Percentiles rank a stretch among this genome's conserved stretches.
These are phyloP conservation scores for Candida takata DNA, from an alignment of 805 yeast species.

Conservation along the genomic window DNA sequence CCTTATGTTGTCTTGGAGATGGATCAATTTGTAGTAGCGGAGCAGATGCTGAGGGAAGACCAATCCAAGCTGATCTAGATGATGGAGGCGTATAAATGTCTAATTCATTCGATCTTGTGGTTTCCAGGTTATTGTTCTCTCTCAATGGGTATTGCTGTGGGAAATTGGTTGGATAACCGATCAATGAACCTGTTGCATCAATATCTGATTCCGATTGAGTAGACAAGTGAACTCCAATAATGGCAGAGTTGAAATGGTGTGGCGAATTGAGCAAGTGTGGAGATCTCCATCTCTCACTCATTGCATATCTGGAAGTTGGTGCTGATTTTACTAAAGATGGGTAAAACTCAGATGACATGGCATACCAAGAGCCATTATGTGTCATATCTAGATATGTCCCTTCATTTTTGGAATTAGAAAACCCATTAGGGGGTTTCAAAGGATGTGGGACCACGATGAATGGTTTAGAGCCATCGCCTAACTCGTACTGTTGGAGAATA, in stretches of 20 bases:
- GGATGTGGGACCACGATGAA: constrained; percentile 64
- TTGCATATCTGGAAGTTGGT: constrained; percentile 56
- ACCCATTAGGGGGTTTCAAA: constrained; percentile 28
- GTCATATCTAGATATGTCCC: constrained; percentile 67
- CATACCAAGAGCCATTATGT: constrained; percentile 69
- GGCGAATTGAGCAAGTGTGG: constrained; percentile 31
- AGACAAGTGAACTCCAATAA: constrained; percentile 43
- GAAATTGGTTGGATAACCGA: constrained; percentile 18
- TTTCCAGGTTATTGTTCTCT: constrained; percentile 8
- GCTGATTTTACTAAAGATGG: constrained; percentile 81
- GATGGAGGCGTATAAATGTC: constrained; percentile 13
- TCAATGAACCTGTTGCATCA: constrained; percentile 8
- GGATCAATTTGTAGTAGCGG: constrained; percentile 23
- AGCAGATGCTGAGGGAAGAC: constrained; percentile 15
- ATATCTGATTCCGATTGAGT: constrained; percentile 6
- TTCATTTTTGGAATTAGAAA: constrained; percentile 19
- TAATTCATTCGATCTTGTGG: constrained; percentile 11
- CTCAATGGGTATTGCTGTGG: constrained; percentile 13
- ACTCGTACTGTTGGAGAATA: constrained; percentile 32
- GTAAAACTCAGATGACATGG: constrained; percentile 68
- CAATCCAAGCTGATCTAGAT: constrained; percentile 14
- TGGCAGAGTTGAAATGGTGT: constrained; percentile 33
- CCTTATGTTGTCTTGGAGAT: constrained; percentile 11
- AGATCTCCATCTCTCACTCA: constrained; percentile 36
- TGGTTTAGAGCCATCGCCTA: constrained; percentile 24